These are phyloP conservation scores for Exophiala phaeomuriformis DNA, from an alignment of 2,329 filamentous ascomycete species.

Conservation along the genomic window DNA sequence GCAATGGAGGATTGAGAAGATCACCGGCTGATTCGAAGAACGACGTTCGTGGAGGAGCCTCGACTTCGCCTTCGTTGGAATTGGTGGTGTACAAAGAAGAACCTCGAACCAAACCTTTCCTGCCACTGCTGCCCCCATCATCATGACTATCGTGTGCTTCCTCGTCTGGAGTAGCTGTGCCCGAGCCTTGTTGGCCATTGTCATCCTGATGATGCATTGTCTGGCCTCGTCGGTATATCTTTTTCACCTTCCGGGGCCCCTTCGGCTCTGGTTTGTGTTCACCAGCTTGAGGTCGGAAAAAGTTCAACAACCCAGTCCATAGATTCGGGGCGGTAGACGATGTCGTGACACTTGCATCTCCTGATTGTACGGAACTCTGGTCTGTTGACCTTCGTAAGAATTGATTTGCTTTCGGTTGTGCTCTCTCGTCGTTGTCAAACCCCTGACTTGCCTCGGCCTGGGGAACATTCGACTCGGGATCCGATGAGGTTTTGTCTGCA, in stretches of 20 bases:
- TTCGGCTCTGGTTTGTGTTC: constrained; percentile 24
- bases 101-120: constrained; percentile 39
- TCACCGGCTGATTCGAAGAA: constrained; percentile 95
- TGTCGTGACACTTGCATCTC: constrained; percentile 15
- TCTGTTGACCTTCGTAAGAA: constrained; percentile 2
- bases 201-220: constrained; percentile 50
- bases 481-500: constrained; percentile 19
- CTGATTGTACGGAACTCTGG: constrained; percentile 12
- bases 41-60: constrained; percentile 78
- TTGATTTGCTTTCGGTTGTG: constrained; percentile 9
- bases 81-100: constrained; percentile 44
- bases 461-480: constrained; percentile 22
- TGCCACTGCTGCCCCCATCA: not conserved
- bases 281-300: constrained; percentile 58
- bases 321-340: constrained; percentile 40
- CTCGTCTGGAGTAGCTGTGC: constrained; percentile 29
- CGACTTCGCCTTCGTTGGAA: constrained; percentile 38
- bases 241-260: constrained; percentile 52
- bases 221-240: constrained; percentile 71
- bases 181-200: not conserved
- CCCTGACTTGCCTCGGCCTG: constrained; percentile 24
- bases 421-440: constrained; percentile 20
- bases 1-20: constrained; percentile 80
- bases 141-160: constrained; percentile 7
- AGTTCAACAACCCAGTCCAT: constrained; percentile 59